Conservation (phyloP, 257 asterid genomes). For the Parsonsia alboflavescens region DNA sequence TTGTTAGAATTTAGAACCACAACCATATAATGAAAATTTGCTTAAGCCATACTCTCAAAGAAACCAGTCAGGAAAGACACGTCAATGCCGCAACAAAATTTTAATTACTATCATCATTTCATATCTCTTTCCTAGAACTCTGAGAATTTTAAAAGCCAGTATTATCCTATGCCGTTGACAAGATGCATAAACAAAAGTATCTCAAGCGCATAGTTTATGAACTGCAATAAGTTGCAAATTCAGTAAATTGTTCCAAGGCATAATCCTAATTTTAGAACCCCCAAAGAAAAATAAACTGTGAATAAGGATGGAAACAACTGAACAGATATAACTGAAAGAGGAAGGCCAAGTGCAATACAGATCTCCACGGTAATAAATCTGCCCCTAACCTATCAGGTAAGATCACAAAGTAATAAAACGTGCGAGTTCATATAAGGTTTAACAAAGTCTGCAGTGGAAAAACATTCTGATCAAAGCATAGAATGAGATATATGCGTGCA, state of each 20-base stretch:
- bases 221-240: not conserved
- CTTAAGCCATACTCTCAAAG: not conserved
- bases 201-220: not conserved
- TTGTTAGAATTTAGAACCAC: not conserved
- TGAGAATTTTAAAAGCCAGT: not conserved
- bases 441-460: not conserved
- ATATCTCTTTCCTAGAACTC: not conserved
- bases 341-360: not conserved
- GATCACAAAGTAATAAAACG: not conserved
- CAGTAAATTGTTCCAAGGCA: not conserved
- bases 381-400: not conserved
- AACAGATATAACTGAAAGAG: not conserved
- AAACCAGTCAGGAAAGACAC: not conserved
- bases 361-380: not conserved
- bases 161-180: not conserved
- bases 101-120: not conserved
- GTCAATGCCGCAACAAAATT: not conserved
- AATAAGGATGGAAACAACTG: not conserved
- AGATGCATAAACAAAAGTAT: not conserved
- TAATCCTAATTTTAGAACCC: not conserved
- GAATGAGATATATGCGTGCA: not conserved
- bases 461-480: not conserved
- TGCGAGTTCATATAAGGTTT: not conserved
- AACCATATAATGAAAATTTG: not conserved
- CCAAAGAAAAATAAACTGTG: not conserved